These are phyloP conservation scores for Agrocybe praecox DNA, from an alignment of 768 basidiomycete species.

Conservation along the genomic window DNA sequence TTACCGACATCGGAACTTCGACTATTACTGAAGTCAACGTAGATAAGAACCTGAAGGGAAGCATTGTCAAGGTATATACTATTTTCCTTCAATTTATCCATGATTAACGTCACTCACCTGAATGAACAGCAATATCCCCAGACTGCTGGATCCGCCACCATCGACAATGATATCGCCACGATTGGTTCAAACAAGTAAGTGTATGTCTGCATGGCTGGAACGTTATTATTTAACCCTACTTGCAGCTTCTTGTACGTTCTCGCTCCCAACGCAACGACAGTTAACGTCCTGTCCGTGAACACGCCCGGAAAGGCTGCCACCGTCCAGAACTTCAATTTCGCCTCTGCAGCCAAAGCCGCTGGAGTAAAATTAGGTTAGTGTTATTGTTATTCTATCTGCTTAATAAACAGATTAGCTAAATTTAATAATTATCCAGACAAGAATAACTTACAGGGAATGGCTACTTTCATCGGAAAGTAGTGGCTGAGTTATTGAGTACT, in stretches of 20 bases:
- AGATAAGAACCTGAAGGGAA: constrained; percentile 43
- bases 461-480: constrained; percentile 4
- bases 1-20: constrained; percentile 43
- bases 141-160: constrained; percentile 33
- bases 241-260: constrained; percentile 30
- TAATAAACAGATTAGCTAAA: neutral
- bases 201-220: neutral
- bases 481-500: no score
- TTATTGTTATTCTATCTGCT: neutral
- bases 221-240: neutral
- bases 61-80: constrained; percentile 42
- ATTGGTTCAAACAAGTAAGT: constrained; percentile 40
- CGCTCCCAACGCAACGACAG: constrained; percentile 25
- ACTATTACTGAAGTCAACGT: constrained; percentile 48
- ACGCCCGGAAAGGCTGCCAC: constrained; percentile 25
- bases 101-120: constrained; percentile 12
- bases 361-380: constrained; percentile 11
- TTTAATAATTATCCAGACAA: neutral
- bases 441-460: constrained; percentile 14
- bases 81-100: neutral
- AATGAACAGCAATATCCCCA: constrained; percentile 36
- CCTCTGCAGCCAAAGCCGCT: constrained; percentile 15
- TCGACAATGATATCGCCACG: constrained; percentile 42
- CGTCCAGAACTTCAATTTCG: constrained; percentile 29
- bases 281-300: constrained; percentile 28